Percentiles rank a stretch among this genome's conserved stretches.
Evolutionary conservation across 495 filamentous ascomycete genomes (phyloP).

Genomic region (Xylaria sp.): DNA sequence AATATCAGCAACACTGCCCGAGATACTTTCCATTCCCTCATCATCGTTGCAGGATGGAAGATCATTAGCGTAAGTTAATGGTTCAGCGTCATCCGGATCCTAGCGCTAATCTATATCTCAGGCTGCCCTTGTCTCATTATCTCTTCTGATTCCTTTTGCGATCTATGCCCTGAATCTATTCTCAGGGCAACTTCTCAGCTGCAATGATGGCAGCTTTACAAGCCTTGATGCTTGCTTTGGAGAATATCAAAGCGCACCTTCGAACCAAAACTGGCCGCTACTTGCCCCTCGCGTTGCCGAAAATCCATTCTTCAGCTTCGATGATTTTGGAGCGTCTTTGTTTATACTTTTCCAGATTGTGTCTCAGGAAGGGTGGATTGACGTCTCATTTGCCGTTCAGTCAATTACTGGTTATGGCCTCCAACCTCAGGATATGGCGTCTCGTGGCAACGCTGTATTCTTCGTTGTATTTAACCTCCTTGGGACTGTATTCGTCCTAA

Average conservation of each 20-base stretch:
- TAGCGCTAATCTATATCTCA: conserved; percentile 35
- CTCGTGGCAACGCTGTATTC: conserved; percentile 88
- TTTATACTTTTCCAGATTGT: conserved; percentile 99
- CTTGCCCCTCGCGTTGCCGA: conserved; percentile 78
- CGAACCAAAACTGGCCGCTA: conserved; percentile 74
- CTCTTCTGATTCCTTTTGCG: conserved; percentile 93
- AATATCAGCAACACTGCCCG: conserved; percentile 96
- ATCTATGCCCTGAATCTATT: conserved; percentile 95
- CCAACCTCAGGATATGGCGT: conserved; percentile 71
- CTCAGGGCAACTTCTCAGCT: conserved; percentile 76
- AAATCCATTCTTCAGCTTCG: conserved; percentile 91
- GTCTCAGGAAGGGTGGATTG: conserved; percentile 96
- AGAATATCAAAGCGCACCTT: conserved; percentile 80
- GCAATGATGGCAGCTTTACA: conserved; percentile 74
- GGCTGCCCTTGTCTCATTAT: conserved; percentile 92
- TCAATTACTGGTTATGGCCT: conserved; percentile 75
- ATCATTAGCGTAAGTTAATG: conserved; percentile 64
- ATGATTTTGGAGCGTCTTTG: conserved; percentile 88
- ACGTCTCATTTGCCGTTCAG: conserved; percentile 85
- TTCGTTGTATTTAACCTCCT: conserved; percentile 97
- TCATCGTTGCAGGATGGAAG: conserved; percentile 92
- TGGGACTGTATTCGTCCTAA: conserved; percentile 96
- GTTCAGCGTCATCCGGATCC: background rate
- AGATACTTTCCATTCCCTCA: conserved; percentile 95
- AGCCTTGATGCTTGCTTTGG: conserved; percentile 78